Evolutionary conservation across 176 grass and related monocot genomes (phyloP).

Genomic region (Oryza meridionalis): DNA sequence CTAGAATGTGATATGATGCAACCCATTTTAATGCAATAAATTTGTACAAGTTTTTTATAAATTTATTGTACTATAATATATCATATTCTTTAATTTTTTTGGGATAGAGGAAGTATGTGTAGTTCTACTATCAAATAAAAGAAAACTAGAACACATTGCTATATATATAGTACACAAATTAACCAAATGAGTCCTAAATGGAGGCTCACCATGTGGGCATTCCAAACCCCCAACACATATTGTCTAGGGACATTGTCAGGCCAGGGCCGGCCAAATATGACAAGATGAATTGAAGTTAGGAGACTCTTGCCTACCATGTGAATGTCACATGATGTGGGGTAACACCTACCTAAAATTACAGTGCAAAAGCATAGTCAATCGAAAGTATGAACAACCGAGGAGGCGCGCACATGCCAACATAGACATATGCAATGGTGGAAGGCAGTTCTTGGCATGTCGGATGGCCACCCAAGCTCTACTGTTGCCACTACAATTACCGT

Average conservation of each 20-base stretch:
- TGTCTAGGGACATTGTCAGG: constrained; percentile 39
- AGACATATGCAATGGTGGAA: too few relatives aligned
- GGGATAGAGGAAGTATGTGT: not conserved
- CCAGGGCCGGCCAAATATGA: constrained; percentile 46
- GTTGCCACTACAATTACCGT: too few relatives aligned
- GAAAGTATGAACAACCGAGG: not conserved
- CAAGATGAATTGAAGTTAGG: constrained; percentile 47
- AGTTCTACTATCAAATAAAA: not conserved
- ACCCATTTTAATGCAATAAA: too few relatives aligned
- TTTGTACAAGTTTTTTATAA: too few relatives aligned
- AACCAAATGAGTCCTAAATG: constrained; percentile 15
- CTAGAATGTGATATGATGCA: too few relatives aligned
- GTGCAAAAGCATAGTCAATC: not conserved
- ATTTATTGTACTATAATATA: too few relatives aligned
- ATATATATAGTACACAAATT: not conserved
- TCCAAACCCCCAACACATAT: constrained; percentile 37
- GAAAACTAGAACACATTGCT: not conserved
- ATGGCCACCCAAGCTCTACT: too few relatives aligned
- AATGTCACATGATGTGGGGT: constrained; percentile 53
- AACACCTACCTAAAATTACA: constrained; percentile 21
- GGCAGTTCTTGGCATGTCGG: too few relatives aligned
- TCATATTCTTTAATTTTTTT: too few relatives aligned
- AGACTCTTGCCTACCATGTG: constrained; percentile 52
- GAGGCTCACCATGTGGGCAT: constrained; percentile 55
- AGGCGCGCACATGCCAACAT: too few relatives aligned